phyloP scores from a whole-genome alignment of 192 early-diverging fungal species.

The Coemansia sp. region DNA sequence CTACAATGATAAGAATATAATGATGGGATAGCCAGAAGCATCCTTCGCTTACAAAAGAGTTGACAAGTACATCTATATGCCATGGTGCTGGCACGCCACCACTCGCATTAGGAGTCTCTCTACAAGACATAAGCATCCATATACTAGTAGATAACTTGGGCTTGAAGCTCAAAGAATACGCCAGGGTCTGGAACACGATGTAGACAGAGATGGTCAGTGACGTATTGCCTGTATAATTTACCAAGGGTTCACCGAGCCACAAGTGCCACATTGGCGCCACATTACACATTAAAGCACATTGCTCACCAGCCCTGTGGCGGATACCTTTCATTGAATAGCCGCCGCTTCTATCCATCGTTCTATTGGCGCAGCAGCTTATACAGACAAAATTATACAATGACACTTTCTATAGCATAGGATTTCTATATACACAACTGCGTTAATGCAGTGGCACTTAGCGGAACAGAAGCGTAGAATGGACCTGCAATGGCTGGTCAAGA shows the following conservation, averaged over 20 bases:
- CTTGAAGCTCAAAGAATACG: not conserved
- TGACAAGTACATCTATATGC: not conserved
- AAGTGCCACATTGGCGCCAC: conserved; percentile 9
- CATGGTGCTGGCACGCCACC: not conserved
- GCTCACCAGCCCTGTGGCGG: conserved; percentile 4
- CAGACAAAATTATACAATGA: not conserved
- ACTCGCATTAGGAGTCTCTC: not conserved
- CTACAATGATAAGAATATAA: not conserved
- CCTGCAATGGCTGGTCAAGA: not conserved
- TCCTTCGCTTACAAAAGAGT: not conserved
- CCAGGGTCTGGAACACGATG: not conserved
- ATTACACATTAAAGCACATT: not conserved
- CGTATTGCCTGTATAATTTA: not conserved
- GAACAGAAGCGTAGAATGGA: not conserved
- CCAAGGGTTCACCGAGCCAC: not conserved
- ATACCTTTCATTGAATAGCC: not conserved
- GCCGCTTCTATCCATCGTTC: not conserved
- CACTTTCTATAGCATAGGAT: not conserved
- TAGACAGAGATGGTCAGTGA: not conserved
- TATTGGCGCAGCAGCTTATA: not conserved
- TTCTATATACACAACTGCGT: not conserved
- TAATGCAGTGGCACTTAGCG: not conserved
- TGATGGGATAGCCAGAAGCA: not conserved
- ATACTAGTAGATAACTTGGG: not conserved
- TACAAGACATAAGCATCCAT: not conserved